phyloP scores from a whole-genome alignment of 2,329 filamentous ascomycete species.

The Remersonia thermophila region DNA sequence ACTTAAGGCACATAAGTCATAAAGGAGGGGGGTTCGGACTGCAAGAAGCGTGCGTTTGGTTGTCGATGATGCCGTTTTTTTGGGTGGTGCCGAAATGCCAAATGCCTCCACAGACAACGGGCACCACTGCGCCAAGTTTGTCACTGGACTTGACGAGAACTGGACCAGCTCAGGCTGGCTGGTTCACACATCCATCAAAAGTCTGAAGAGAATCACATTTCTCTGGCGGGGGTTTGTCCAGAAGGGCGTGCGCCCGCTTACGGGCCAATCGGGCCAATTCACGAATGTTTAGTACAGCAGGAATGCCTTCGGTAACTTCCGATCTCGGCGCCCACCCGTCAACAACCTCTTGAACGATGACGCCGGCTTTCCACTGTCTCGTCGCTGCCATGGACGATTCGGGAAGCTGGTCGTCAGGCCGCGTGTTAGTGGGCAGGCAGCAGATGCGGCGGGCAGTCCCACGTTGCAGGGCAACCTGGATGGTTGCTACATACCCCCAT shows the following conservation, averaged over 20 bases:
- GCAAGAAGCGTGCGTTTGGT: no score
- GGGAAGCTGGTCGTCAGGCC: slow-evolving; percentile 15
- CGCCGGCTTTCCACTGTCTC: not conserved
- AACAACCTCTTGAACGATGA: not conserved
- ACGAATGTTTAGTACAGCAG: slow-evolving; percentile 3
- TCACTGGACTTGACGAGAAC: no score
- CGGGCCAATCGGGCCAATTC: slow-evolving; percentile 15
- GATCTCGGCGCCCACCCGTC: slow-evolving; percentile 13
- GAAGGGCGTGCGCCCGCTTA: slow-evolving; percentile 5
- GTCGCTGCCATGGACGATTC: slow-evolving; percentile 12
- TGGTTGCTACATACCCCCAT: no score
- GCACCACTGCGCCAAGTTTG: no score
- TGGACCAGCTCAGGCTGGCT: slow-evolving; percentile 9
- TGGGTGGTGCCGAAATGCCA: no score
- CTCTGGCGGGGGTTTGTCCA: slow-evolving; percentile 7
- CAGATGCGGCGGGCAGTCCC: slow-evolving; percentile 4
- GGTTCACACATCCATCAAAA: not conserved
- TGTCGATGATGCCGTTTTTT: no score
- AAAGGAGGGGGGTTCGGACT: no score
- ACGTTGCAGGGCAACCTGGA: slow-evolving; percentile 7
- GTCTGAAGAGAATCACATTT: not conserved
- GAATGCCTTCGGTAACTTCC: slow-evolving; percentile 14
- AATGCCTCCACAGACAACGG: no score
- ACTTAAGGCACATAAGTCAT: no score
- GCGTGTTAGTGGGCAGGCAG: slow-evolving; percentile 10